Conservation (phyloP, 2,329 filamentous ascomycete species). For the Allantophomopsis cytisporea region DNA sequence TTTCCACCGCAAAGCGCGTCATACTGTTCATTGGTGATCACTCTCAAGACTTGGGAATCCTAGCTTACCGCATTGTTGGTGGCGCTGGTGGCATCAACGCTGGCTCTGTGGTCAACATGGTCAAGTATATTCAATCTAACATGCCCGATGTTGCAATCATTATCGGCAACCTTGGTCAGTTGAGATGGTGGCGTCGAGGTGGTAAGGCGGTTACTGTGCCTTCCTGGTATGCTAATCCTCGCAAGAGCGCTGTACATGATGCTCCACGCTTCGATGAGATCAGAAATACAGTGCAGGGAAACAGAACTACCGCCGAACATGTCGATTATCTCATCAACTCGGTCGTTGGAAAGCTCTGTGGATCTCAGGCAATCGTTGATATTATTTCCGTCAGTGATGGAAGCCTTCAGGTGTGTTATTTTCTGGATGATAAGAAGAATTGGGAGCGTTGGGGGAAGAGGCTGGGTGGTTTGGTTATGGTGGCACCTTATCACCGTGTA, state of each 20-base stretch:
- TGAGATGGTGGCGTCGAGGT: conserved; percentile 59
- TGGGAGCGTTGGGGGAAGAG: conserved; percentile 30
- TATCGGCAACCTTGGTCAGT: conserved; percentile 65
- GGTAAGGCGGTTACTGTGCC: conserved; percentile 42
- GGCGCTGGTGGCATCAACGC: conserved; percentile 50
- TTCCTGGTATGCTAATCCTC: conserved; percentile 44
- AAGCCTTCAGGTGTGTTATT: conserved; percentile 39
- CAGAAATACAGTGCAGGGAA: conserved; percentile 49
- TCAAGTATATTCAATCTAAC: conserved; percentile 26
- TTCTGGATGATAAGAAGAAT: conserved; percentile 40
- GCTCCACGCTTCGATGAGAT: conserved; percentile 33
- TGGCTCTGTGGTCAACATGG: conserved; percentile 57
- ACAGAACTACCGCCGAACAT: conserved; percentile 45
- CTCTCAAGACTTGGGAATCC: conserved; percentile 57
- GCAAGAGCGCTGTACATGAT: conserved; percentile 46
- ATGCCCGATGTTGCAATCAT: conserved; percentile 43
- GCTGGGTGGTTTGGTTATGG: conserved; percentile 32
- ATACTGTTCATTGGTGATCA: conserved; percentile 65
- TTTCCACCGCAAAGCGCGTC: conserved; percentile 45
- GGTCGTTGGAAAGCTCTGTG: conserved; percentile 37
- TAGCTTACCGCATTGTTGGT: conserved; percentile 55
- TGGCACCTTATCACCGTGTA: conserved; percentile 30
- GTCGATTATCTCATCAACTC: conserved; percentile 52
- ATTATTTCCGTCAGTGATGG: conserved; percentile 60
- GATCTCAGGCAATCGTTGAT: conserved; percentile 42